Evolutionary conservation across 1,284 basidiomycete species (phyloP).

Genomic region (Pyrrhoderma lamaoense): DNA sequence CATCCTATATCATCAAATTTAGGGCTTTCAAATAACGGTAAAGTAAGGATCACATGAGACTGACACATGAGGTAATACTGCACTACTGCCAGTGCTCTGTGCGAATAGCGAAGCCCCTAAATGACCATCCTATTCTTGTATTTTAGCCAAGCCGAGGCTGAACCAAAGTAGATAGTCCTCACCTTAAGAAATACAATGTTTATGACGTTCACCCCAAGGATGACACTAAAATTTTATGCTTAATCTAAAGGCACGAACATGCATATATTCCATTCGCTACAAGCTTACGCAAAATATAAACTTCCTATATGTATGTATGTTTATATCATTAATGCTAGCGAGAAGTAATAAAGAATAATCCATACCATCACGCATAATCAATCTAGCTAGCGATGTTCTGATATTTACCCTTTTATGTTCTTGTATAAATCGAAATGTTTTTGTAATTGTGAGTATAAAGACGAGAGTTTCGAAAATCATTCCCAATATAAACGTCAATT

Average conservation of each 20-base stretch:
- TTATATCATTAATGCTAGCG: no score
- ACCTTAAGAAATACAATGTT: slow-evolving; percentile 1
- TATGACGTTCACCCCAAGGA: not conserved
- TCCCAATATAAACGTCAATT: slow-evolving; percentile 1
- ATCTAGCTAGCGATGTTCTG: not conserved
- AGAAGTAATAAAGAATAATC: no score
- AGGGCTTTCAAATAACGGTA: no score
- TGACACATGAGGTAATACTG: no score
- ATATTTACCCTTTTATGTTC: not conserved
- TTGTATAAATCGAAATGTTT: slow-evolving; percentile 5
- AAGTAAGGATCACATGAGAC: no score
- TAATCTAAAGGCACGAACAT: not conserved
- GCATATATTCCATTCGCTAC: not conserved
- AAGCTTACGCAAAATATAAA: not conserved
- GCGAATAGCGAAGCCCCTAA: slow-evolving; percentile 1
- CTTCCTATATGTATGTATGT: no score
- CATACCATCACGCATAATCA: slow-evolving; percentile 15
- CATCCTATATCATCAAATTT: no score
- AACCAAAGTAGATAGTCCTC: no score
- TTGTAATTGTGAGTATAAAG: slow-evolving; percentile 8
- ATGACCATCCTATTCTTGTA: not conserved
- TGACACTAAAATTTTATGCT: not conserved
- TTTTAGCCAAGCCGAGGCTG: no score
- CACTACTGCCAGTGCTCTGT: not conserved
- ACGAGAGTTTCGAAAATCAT: slow-evolving; percentile 7